Conservation (phyloP, 495 filamentous ascomycete species). For the Mytilinidion resinicola region DNA sequence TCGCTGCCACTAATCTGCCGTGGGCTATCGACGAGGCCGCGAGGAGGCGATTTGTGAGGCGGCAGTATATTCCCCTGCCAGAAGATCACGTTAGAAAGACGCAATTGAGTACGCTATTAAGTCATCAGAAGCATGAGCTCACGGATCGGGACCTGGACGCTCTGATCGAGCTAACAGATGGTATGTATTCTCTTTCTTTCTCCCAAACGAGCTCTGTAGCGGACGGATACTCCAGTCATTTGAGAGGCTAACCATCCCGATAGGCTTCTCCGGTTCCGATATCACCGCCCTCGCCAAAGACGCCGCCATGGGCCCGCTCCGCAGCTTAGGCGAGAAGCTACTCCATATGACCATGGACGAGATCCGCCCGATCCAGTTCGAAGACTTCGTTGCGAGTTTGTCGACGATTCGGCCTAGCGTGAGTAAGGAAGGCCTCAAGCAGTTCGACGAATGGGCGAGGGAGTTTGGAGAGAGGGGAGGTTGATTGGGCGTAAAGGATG, state of each 20-base stretch:
- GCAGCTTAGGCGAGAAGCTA: constrained; percentile 83
- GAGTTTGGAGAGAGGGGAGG: constrained; percentile 91
- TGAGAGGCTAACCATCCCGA: not conserved
- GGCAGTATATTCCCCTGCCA: constrained; percentile 94
- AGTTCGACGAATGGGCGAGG: constrained; percentile 90
- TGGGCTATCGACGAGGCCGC: constrained; percentile 99
- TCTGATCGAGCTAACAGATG: constrained; percentile 79
- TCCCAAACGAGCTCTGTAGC: not conserved
- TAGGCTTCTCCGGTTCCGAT: constrained; percentile 94
- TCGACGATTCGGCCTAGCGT: constrained; percentile 86
- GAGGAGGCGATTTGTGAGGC: constrained; percentile 78
- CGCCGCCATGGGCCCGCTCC: constrained; percentile 93
- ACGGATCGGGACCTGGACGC: constrained; percentile 62
- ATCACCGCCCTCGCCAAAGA: constrained; percentile 97
- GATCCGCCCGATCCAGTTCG: constrained; percentile 75
- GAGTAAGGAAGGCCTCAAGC: constrained; percentile 69
- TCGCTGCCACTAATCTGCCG: constrained; percentile 93
- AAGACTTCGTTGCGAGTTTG: constrained; percentile 82
- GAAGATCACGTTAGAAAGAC: constrained; percentile 70
- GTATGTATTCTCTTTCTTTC: constrained; percentile 44
- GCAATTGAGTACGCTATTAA: constrained; percentile 71
- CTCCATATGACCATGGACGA: constrained; percentile 89
- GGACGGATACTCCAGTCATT: not conserved
- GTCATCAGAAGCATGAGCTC: constrained; percentile 83
- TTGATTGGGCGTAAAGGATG: constrained; percentile 9